A percentile compares a stretch with the other conserved stretches of the same genome.
Evolutionary conservation across 2,329 filamentous ascomycete genomes (phyloP).

Genomic region (Magnaporthiopsis incrustans): DNA sequence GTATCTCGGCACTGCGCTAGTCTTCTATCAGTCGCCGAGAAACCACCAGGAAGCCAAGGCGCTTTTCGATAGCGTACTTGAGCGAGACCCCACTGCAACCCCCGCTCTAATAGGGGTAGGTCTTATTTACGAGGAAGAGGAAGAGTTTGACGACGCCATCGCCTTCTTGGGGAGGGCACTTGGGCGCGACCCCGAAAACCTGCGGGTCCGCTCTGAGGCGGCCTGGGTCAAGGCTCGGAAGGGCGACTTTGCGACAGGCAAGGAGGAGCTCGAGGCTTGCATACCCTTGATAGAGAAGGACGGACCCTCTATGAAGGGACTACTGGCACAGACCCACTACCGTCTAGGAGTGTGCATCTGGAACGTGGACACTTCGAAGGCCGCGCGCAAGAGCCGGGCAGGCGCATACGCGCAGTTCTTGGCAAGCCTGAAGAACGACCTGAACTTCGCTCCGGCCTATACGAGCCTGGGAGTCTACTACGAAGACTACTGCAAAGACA

Average conservation of each 20-base stretch:
- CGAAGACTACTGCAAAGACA: slow-evolving; percentile 82
- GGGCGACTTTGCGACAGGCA: slow-evolving; percentile 63
- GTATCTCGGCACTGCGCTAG: slow-evolving; percentile 76
- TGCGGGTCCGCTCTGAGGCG: slow-evolving; percentile 74
- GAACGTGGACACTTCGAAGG: slow-evolving; percentile 67
- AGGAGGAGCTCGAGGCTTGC: slow-evolving; percentile 62
- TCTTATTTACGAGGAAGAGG: slow-evolving; percentile 85
- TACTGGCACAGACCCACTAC: slow-evolving; percentile 82
- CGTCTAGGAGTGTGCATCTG: slow-evolving; percentile 81
- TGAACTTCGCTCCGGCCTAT: slow-evolving; percentile 84
- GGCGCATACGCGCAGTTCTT: slow-evolving; percentile 82
- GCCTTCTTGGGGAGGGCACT: slow-evolving; percentile 73
- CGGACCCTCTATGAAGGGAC: slow-evolving; percentile 50
- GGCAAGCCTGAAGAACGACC: slow-evolving; percentile 73
- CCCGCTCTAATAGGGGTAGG: slow-evolving; percentile 82
- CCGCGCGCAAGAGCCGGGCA: slow-evolving; percentile 69
- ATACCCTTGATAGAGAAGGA: slow-evolving; percentile 56
- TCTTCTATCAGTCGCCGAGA: slow-evolving; percentile 82
- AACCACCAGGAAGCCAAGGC: slow-evolving; percentile 81
- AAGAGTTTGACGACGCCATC: slow-evolving; percentile 76
- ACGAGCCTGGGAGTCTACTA: slow-evolving; percentile 88
- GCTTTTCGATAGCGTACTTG: slow-evolving; percentile 77
- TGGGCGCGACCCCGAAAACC: slow-evolving; percentile 62
- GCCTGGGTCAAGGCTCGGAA: slow-evolving; percentile 87
- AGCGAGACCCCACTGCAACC: slow-evolving; percentile 67